Evolutionary conservation across 2,329 filamentous ascomycete genomes (phyloP).

Genomic region (Dactylonectria macrodidyma): DNA sequence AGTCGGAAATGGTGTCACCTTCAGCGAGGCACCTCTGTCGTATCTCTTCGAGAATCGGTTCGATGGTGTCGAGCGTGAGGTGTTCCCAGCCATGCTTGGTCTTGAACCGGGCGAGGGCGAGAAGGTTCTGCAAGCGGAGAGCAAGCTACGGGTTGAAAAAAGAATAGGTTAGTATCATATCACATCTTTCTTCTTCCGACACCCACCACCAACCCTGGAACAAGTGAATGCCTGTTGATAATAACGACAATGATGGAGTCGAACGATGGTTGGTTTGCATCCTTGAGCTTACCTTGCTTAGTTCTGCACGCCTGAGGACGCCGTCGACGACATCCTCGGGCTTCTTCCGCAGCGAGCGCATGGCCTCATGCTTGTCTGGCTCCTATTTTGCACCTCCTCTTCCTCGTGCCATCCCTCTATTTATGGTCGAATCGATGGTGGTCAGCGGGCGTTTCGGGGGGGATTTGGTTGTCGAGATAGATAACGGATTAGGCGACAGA

Average conservation of each 20-base stretch:
- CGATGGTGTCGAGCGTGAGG: slow-evolving; percentile 87
- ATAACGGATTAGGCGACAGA: no score
- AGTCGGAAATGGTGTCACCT: slow-evolving; percentile 86
- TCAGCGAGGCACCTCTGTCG: slow-evolving; percentile 78
- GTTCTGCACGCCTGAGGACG: slow-evolving; percentile 80
- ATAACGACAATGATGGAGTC: neutral
- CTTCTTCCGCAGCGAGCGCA: slow-evolving; percentile 75
- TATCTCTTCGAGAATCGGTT: slow-evolving; percentile 86
- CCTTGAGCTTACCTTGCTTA: slow-evolving; percentile 76
- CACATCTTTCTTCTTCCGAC: neutral
- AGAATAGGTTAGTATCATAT: slow-evolving; percentile 39
- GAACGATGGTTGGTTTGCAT: slow-evolving; percentile 19
- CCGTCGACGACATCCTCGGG: slow-evolving; percentile 77
- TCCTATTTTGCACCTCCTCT: no score
- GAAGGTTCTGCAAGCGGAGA: slow-evolving; percentile 90
- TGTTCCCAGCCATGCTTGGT: slow-evolving; percentile 96
- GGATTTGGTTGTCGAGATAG: no score
- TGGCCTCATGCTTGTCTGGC: slow-evolving; percentile 50
- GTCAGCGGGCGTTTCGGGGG: no score
- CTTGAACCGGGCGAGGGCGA: slow-evolving; percentile 97
- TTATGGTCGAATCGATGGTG: no score
- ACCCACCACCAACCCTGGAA: no score
- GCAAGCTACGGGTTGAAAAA: slow-evolving; percentile 79
- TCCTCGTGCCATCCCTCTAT: no score
- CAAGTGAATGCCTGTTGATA: neutral